A percentile compares a stretch with the other conserved stretches of the same genome.
Evolutionary conservation across 768 basidiomycete genomes (phyloP).

Genomic region (Scleroderma bovista): DNA sequence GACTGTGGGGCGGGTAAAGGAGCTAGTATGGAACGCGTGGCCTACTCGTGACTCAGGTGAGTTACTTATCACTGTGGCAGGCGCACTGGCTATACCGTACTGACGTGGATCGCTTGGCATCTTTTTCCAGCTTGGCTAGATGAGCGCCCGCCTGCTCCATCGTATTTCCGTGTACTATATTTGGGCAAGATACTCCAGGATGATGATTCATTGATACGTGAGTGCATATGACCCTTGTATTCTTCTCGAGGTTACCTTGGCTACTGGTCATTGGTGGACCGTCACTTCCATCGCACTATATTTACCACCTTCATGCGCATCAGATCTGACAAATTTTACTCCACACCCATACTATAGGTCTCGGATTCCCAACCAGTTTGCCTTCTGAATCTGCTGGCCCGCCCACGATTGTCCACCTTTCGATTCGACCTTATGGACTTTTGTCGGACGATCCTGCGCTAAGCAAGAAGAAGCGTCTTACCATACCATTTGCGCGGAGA

Average conservation of each 20-base stretch:
- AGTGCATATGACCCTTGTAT: conserved; percentile 19
- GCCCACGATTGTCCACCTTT: conserved; percentile 72
- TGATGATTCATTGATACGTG: conserved; percentile 69
- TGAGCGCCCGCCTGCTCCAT: conserved; percentile 71
- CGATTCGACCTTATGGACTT: conserved; percentile 55
- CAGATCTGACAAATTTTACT: conserved; percentile 1
- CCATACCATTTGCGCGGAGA: conserved; percentile 24
- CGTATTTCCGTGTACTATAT: conserved; percentile 70
- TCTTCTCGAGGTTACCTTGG: not conserved
- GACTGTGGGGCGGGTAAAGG: conserved; percentile 73
- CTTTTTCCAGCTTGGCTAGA: conserved; percentile 61
- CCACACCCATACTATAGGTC: conserved; percentile 7
- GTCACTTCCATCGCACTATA: not conserved
- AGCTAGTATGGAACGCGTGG: conserved; percentile 82
- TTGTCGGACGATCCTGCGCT: conserved; percentile 43
- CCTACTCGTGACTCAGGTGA: conserved; percentile 47
- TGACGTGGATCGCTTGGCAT: conserved; percentile 9
- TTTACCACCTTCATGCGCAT: conserved; percentile 21
- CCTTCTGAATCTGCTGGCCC: conserved; percentile 25
- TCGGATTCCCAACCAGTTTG: conserved; percentile 27
- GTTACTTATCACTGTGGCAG: conserved; percentile 13
- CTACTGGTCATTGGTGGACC: conserved; percentile 1
- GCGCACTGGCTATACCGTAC: not conserved
- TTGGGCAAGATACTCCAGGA: conserved; percentile 80
- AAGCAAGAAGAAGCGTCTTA: conserved; percentile 50